phyloP scores from a whole-genome alignment of 139 green algal genomes.

The Pleodorina starrii region DNA sequence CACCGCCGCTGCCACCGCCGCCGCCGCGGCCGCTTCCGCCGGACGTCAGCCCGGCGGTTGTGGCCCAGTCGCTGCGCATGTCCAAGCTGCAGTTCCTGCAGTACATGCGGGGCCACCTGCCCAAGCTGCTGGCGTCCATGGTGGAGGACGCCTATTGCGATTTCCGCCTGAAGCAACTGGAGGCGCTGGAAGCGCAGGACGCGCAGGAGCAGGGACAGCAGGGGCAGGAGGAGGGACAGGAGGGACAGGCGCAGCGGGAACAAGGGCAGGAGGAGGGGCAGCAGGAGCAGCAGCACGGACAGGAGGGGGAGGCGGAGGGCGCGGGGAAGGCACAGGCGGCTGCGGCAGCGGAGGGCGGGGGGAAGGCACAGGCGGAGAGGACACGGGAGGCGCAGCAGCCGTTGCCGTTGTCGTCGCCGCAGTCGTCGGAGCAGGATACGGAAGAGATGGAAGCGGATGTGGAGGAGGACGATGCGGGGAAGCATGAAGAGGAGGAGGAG shows the following conservation, averaged over 20 bases:
- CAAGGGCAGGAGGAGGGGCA: neutral
- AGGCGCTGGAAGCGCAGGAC: too few species aligned
- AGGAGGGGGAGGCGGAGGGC: neutral
- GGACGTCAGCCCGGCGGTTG: neutral
- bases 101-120: slow-evolving; percentile 13
- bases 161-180: neutral
- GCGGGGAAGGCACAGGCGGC: too few species aligned
- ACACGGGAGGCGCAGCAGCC: neutral
- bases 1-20: neutral
- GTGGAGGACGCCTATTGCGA: slow-evolving; percentile 36
- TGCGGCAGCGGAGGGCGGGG: neutral
- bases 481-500: too few species aligned
- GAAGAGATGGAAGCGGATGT: too few species aligned
- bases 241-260: neutral
- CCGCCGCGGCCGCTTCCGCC: neutral
- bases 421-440: too few species aligned
- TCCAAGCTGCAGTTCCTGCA: slow-evolving; percentile 35
- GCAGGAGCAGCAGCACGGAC: neutral
- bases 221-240: neutral
- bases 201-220: neutral
- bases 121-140: slow-evolving; percentile 8
- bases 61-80: neutral
- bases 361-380: neutral
- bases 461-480: too few species aligned
- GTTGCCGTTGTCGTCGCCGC: too few species aligned